These are phyloP conservation scores for Apostasia ramifera DNA, from an alignment of 106 monocot genomes.

Conservation along the genomic window DNA sequence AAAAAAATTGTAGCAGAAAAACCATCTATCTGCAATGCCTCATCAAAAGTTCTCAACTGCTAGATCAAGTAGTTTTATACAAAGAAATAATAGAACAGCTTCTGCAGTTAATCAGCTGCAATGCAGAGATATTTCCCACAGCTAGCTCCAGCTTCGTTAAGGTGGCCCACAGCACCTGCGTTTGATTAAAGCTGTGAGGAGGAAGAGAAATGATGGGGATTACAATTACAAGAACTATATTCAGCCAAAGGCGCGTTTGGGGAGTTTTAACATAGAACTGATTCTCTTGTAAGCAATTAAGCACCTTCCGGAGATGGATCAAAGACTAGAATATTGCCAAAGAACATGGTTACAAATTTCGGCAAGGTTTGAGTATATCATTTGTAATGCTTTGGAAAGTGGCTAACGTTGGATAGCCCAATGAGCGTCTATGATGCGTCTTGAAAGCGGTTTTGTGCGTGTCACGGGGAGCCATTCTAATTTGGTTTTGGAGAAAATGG, in stretches of 20 bases:
- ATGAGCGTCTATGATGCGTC: not conserved
- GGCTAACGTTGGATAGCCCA: no score
- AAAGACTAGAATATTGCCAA: not conserved
- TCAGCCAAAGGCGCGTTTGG: not conserved
- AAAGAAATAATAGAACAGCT: no score
- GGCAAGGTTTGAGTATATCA: not conserved
- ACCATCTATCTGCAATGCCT: no score
- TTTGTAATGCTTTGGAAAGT: not conserved
- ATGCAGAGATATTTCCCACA: not conserved
- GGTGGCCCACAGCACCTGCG: conserved; percentile 10
- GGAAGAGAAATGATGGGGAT: no score
- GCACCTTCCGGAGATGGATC: not conserved
- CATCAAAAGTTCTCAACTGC: no score
- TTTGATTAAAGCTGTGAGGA: not conserved
- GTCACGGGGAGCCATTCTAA: not conserved
- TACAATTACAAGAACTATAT: no score
- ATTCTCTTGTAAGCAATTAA: not conserved
- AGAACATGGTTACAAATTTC: not conserved
- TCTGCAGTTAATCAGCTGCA: not conserved
- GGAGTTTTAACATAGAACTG: not conserved
- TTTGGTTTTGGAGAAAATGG: not conserved
- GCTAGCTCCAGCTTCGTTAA: not conserved
- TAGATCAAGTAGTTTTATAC: no score
- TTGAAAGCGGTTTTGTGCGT: not conserved
- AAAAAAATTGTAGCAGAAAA: no score